Evolutionary conservation across 2,329 filamentous ascomycete species (phyloP), one percentile per base, ranked within the genome.

Genomic region (Piedraia hortae): DNA sequence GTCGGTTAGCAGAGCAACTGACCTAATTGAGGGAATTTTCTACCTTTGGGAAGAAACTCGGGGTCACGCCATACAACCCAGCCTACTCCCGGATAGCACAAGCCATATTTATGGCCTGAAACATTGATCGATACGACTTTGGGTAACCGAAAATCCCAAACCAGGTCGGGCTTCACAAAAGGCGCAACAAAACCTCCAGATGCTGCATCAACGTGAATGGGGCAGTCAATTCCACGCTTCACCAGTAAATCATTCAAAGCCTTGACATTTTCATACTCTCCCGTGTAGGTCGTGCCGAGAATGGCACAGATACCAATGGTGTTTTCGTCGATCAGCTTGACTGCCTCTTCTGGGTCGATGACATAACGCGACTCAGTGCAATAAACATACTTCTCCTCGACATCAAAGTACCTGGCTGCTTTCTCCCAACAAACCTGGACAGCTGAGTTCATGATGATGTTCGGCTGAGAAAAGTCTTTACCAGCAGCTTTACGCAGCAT

Each of bases 401-500:
- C 62, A 38, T 93, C 82, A 26, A 48, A 46, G 35, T 48, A 48
- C 8, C 45, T 32, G 18, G 50, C 48, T 1, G 51, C 51, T 54
- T 91, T 91, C 47, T 91, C 78, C 80, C 80, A 91, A 56, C 78
- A 90, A 18, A 91, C 82, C 50, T 93, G 82, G 2, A 91, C 82
- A 14, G 82, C 80, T 12, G 74, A 77, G 36, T 74, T 85, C 82
- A 93, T 91, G 54, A 93, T 53, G 29, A 93, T 69, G 49, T 93
- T 93, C 24, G 82, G 82, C 19, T 60, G 59, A 30, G 78, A 73
- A 28, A 46, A 61, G 24, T 77, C 61, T 52, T 88, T 85, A 28
- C 78, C 80, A 35, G 63, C 73, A 4, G 72, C 77, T 43, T 70
- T 62, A 35, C 77, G 68, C 50, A 67, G 68, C 46, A 85, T 78